Base-by-base conservation (phyloP, 106 monocot species). In the Acanthochlamys bracteata region DNA sequence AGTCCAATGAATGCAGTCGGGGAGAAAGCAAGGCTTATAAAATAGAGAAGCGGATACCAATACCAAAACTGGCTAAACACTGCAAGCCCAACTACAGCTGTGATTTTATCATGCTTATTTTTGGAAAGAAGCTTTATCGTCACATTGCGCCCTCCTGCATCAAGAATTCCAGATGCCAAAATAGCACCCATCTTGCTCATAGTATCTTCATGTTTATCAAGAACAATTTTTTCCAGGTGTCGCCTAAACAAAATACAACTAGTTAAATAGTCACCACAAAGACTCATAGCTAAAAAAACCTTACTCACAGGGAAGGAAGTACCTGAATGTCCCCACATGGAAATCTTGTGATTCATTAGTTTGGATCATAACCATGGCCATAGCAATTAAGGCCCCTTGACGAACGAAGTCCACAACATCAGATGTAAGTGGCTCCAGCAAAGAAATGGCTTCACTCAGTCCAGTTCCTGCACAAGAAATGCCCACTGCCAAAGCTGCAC, bases 111-210 rank as follows among this genome's bases (percentile, higher is more conserved):
- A 74, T 92, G 92, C 51, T 82, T 99, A 24, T 80, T 83, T 68
- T 86, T 92, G 27, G 98, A 99, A 16, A 99, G 86, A 47, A 99
- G 63, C 60, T 75, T 88, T 70, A 99, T 99, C 14, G 89, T 85
- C 15, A 99, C 98, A 71, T 99, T 99, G 0, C 98, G 71, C 15
- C 98, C 98, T 66, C 98, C 98, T 64, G 98, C 98, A 76, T 99
- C 98, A 51, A 99, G 98, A 67, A 99, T 99, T 20, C 98, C 98
- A 55, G 92, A 86, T 43, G 98, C 98, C 54, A 99, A 67, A 67
- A 99, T 99, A 23, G 98, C 98, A 54, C 98, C 98, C 98, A 99
- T 99, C 71, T 99, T 99, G 85, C 92, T 92, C 98, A 99, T 99
- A 33, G 92, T 89, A 47, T 99, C 92, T 65, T 99, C 98, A 72